phyloP scores from a whole-genome alignment of 129 eudicot genomes.

The Flaveria trinervia region DNA sequence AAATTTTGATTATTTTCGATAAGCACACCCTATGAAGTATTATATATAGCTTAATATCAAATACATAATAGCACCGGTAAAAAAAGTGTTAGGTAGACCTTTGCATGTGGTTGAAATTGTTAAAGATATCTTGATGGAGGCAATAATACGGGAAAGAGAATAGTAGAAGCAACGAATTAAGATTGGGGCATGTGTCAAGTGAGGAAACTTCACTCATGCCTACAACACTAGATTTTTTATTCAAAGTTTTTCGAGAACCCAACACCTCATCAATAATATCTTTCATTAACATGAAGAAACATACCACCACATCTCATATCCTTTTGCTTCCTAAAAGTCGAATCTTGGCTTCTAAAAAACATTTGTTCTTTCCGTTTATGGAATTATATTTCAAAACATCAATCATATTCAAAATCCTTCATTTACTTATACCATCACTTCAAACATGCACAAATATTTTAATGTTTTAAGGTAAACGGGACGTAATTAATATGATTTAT shows the following conservation, averaged over 20 bases:
- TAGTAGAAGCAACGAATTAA: slow-evolving; percentile 32
- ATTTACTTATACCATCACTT: too few relatives aligned
- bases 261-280: slow-evolving; percentile 35
- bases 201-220: slow-evolving; percentile 38
- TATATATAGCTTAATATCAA: too few relatives aligned
- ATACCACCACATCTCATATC: background rate
- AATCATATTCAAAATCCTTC: background rate
- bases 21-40: too few relatives aligned
- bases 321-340: slow-evolving; percentile 12
- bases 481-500: too few relatives aligned
- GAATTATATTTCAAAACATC: too few relatives aligned
- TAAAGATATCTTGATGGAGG: slow-evolving; percentile 20
- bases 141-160: slow-evolving; percentile 41
- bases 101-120: background rate
- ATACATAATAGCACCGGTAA: too few relatives aligned
- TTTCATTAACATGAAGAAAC: slow-evolving; percentile 20
- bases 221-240: slow-evolving; percentile 26
- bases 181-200: slow-evolving; percentile 42
- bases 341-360: slow-evolving; percentile 17
- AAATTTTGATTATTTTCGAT: too few relatives aligned
- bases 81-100: too few relatives aligned
- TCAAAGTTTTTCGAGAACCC: slow-evolving; percentile 25
- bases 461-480: too few relatives aligned
- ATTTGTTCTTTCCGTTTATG: background rate
- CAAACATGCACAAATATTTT: too few relatives aligned